phyloP scores from a whole-genome alignment of 257 asterid species.

The Apocynum venetum region DNA sequence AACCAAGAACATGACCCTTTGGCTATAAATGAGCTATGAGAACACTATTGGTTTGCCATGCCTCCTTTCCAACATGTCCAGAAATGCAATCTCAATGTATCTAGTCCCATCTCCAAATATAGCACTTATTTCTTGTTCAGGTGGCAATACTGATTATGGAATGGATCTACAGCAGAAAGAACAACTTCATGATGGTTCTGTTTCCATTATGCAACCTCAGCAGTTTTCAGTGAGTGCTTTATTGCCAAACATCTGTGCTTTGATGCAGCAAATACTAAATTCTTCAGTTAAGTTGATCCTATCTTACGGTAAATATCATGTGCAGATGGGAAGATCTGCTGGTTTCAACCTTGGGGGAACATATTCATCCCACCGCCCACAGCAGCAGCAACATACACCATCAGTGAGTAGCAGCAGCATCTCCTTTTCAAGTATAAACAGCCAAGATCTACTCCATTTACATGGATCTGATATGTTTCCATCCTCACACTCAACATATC shows the following conservation, averaged over 20 bases:
- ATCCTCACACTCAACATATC: conserved; percentile 71
- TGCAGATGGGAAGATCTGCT: conserved; percentile 92
- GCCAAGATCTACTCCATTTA: conserved; percentile 53
- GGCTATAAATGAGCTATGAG: background rate
- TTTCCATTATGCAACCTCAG: conserved; percentile 92
- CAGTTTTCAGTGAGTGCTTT: conserved; percentile 70
- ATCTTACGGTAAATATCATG: conserved; percentile 7
- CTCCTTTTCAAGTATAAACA: conserved; percentile 41
- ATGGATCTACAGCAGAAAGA: conserved; percentile 93
- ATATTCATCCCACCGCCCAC: conserved; percentile 83
- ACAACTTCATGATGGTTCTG: conserved; percentile 69
- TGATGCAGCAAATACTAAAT: background rate
- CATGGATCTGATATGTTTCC: conserved; percentile 91
- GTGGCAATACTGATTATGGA: conserved; percentile 76
- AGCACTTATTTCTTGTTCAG: conserved; percentile 28
- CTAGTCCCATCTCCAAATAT: background rate
- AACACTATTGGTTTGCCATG: background rate
- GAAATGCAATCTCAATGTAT: background rate
- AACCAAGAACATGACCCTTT: background rate
- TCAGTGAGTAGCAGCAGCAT: conserved; percentile 56
- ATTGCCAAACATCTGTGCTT: conserved; percentile 15
- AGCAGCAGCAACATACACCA: conserved; percentile 73
- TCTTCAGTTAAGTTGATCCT: background rate
- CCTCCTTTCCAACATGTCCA: background rate
- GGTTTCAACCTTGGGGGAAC: conserved; percentile 90